phyloP scores from a whole-genome alignment of 345 rosid genomes.

The Pistacia integerrima region DNA sequence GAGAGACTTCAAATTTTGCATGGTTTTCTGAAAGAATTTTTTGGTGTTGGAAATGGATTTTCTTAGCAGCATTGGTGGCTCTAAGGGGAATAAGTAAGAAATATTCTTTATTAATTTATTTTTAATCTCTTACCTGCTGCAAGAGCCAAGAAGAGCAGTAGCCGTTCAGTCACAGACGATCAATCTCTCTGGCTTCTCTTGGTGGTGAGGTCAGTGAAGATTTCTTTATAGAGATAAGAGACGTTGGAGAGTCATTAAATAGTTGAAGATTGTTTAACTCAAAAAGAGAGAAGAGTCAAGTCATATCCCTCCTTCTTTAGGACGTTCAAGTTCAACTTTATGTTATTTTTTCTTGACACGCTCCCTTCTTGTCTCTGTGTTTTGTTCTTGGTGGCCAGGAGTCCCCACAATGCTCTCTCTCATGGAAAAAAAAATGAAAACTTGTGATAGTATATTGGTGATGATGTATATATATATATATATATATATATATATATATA shows the following conservation, averaged over 20 bases:
- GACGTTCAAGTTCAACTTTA: conserved; percentile 7
- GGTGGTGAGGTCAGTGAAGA: conserved; percentile 15
- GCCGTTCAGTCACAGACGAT: not conserved
- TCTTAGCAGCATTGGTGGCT: conserved; percentile 51
- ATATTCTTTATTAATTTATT: not conserved
- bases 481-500: not conserved
- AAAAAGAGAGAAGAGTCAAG: not conserved
- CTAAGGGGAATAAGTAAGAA: not conserved
- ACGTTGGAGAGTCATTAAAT: conserved; percentile 26
- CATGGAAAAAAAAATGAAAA: not conserved
- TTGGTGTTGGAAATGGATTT: conserved; percentile 60
- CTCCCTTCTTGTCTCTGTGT: conserved; percentile 27
- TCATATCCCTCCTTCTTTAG: not conserved
- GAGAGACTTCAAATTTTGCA: conserved; percentile 54
- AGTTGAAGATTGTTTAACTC: conserved; percentile 18
- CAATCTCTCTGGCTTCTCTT: conserved; percentile 6
- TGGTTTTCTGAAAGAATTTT: conserved; percentile 59
- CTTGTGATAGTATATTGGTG: conserved; percentile 1
- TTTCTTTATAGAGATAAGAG: conserved; percentile 25
- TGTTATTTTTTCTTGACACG: conserved; percentile 31
- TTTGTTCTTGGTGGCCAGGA: conserved; percentile 11
- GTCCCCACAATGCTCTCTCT: conserved; percentile 30
- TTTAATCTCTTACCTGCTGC: not conserved
- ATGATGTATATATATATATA: not conserved
- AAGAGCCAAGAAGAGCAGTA: not conserved